Evolutionary conservation across 1,284 basidiomycete genomes (phyloP), one percentile per base, ranked within the genome.

Genomic region (Leucoagaricus sp.): DNA sequence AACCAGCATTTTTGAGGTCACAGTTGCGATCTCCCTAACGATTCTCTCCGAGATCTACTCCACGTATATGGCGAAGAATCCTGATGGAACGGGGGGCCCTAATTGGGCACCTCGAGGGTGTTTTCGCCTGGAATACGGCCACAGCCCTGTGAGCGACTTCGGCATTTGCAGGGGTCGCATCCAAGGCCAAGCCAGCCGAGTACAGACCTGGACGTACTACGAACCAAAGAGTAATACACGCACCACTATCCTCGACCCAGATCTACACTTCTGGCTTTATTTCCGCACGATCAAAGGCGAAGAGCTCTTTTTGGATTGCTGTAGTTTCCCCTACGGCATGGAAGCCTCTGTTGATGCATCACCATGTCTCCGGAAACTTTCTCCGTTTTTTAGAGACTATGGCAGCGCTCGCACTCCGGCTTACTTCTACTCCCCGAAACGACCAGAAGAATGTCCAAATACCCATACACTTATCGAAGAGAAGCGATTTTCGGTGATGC

Each of bases 221-320:
- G 58, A 67, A 13, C 55, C 46, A 2, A 62, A 19, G 52, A 60
- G 4, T 60, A 64, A 13, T 40, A 61, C 2, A 57, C 65, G 72
- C 41, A 45, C 59, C n/a, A 64, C 63, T 44, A 72, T 74, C 2
- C 75, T 78, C 47, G 72, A 78, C 60, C 75, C 77, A 0, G 56
- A 72, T 28, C 70, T 77, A 15, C 78, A 79, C 58, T 77, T 75
- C 61, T 79, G 76, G 75, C 65, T 80, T 5, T 81, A 78, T 60
- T 80, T 80, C 67, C 74, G 42, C 4, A 79, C 76, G 4, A 53
- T 73, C 15, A 61, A 66, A 1, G 77, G 76, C 2, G 70, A 79
- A 51, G 71, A 76, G 17, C 57, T 76, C 31, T 63, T 66, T 4
- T 63, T 80, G 6, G 77, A 80, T 46, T 66, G 70, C 45, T 65